These are phyloP conservation scores for Tylopilus sp. DNA, from an alignment of 768 basidiomycete species.

Conservation along the genomic window DNA sequence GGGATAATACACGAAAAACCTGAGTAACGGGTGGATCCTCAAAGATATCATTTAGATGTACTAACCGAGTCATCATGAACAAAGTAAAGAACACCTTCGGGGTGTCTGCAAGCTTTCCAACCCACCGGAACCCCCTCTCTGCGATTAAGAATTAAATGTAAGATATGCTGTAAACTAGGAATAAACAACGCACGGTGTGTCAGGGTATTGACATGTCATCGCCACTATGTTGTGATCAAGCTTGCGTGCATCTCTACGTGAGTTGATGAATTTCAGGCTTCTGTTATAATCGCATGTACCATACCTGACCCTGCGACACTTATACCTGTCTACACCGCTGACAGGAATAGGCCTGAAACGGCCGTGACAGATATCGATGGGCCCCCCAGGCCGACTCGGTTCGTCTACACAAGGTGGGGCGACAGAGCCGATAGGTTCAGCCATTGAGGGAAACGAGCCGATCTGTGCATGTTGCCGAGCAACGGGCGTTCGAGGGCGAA, in stretches of 20 bases:
- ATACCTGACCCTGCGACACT: not conserved
- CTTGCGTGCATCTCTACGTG: not conserved
- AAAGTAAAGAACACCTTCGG: constrained; percentile 62
- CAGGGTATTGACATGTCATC: constrained; percentile 17
- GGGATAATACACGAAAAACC: no score
- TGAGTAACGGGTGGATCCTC: no score
- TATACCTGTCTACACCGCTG: constrained; percentile 6
- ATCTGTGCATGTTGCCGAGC: no score
- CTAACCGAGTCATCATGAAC: constrained; percentile 43
- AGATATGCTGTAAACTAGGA: not conserved
- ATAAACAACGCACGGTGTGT: constrained; percentile 19
- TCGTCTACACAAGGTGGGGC: no score
- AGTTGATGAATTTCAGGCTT: not conserved
- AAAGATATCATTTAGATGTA: not conserved
- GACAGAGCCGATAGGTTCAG: no score
- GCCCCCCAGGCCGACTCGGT: no score
- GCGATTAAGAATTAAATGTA: not conserved
- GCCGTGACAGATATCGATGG: no score
- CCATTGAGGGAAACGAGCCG: no score
- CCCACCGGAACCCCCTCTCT: constrained; percentile 20
- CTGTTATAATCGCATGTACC: no score
- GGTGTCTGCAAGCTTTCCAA: constrained; percentile 51
- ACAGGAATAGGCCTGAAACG: constrained; percentile 10
- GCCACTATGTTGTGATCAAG: not conserved
- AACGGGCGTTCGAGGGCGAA: no score